These are phyloP conservation scores for Apiospora arundinis DNA, from an alignment of 2,329 filamentous ascomycete genomes.

Conservation along the genomic window DNA sequence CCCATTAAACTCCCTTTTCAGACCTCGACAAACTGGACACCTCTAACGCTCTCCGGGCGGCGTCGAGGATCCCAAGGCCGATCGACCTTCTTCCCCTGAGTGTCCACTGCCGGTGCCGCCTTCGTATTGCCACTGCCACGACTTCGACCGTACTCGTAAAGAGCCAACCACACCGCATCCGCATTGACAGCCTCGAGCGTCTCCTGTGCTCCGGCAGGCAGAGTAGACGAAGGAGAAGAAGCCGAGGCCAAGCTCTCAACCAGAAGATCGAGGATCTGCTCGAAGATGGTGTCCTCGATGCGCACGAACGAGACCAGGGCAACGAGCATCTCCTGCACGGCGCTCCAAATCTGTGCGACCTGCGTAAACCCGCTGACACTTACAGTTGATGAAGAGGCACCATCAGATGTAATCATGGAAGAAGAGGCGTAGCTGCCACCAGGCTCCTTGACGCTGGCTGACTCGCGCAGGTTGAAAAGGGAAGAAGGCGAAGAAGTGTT, in stretches of 20 bases:
- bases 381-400: slow-evolving; percentile 30
- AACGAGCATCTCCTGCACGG: slow-evolving; percentile 63
- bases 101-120: not conserved
- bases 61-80: not conserved
- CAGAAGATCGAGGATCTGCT: slow-evolving; percentile 72
- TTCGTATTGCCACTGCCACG: not conserved
- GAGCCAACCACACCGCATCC: slow-evolving; percentile 78
- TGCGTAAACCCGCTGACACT: slow-evolving; percentile 66
- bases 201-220: slow-evolving; percentile 52
- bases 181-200: slow-evolving; percentile 70
- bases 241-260: slow-evolving; percentile 52
- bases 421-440: not conserved
- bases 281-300: slow-evolving; percentile 73
- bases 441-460: slow-evolving; percentile 30
- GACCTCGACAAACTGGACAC: not conserved
- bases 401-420: slow-evolving; percentile 19
- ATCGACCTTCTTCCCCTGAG: not conserved
- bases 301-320: slow-evolving; percentile 67
- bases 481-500: not conserved
- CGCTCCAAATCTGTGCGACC: slow-evolving; percentile 68
- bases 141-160: slow-evolving; percentile 47
- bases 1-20: not conserved
- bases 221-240: slow-evolving; percentile 30
- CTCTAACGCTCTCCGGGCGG: not conserved
- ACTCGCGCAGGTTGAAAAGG: slow-evolving; percentile 10